Base-by-base conservation (phyloP, 2,329 filamentous ascomycete genomes). In the Diaporthe batatas region DNA sequence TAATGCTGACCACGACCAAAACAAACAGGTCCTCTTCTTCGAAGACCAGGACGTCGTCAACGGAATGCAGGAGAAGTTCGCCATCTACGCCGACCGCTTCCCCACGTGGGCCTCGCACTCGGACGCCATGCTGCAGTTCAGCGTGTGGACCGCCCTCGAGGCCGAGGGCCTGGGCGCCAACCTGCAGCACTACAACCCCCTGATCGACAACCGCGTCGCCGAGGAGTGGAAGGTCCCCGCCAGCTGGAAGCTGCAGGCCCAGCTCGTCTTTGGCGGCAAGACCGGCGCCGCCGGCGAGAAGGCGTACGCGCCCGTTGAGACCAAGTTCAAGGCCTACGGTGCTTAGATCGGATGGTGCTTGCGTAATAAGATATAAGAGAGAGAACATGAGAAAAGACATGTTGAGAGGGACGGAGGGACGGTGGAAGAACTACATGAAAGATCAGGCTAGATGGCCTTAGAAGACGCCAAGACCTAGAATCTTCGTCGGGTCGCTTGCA, bases 141-240 rank as follows among this genome's bases (percentile, higher is more conserved):
- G 90, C 76, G 81, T 94, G 77, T 98, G 95, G 95, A 92, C 91
- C 23, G 93, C 92, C 5, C 90, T 98, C 72, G 93, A 95, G 84
- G 88, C 91, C 74, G 94, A 96, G 81, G 94, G 95, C 39, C 89
- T 97, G 72, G 94, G 94, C 76, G 93, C 92, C 81, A 97, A 95
- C 87, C 88, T 98, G 69, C 95, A 98, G 88, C 95, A 98, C 86
- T 97, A 97, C 88, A 96, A 94, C 89, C 94, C 94, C 25, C 83
- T 98, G 73, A 90, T 97, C 77, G 93, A 97, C 84, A 86, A 88
- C 76, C 90, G 91, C 84, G 92, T 95, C 69, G 84, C 88, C 57
- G 85, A 83, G 75, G 85, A 90, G 77, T 98, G 94, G 93, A 87
- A 88, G 72, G 78, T 97, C 42, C 92, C 93, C 55, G 79, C 84